Conservation (phyloP, 2,329 filamentous ascomycete species). For the Penicillium sp. region DNA sequence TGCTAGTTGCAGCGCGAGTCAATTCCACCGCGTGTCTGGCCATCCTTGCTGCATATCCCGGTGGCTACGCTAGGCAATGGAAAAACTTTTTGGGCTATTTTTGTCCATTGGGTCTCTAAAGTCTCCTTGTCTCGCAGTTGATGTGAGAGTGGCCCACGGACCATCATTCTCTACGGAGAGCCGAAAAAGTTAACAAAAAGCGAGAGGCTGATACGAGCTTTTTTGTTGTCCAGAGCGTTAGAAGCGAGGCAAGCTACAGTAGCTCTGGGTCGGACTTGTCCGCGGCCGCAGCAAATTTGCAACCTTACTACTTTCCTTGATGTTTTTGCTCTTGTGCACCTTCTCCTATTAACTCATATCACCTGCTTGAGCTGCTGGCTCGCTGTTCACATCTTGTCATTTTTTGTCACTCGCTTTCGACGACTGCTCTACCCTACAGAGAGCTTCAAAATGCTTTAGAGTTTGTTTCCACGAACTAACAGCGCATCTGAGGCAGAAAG, state of each 20-base stretch:
- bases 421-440: background rate
- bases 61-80: conserved; percentile 11
- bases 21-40: conserved; percentile 21
- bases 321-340: background rate
- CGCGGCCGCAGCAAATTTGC: background rate
- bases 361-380: background rate
- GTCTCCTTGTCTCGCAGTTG: conserved; percentile 4
- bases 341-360: conserved; percentile 5
- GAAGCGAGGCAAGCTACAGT: conserved; percentile 2
- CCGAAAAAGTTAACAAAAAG: conserved; percentile 17
- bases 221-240: conserved; percentile 4
- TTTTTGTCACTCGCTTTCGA: conserved; percentile 6
- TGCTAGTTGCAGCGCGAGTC: conserved; percentile 8
- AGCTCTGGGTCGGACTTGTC: conserved; percentile 7
- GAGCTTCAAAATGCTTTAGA: conserved; percentile 1
- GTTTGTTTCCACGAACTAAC: background rate
- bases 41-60: conserved; percentile 11
- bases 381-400: background rate
- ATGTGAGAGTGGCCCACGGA: conserved; percentile 10
- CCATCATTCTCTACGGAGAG: background rate
- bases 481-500: background rate
- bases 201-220: conserved; percentile 12
- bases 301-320: background rate
- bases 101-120: conserved; percentile 11
- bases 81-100: conserved; percentile 19